Evolutionary conservation across 2,329 filamentous ascomycete species (phyloP).

Genomic region (Talaromyces sp.): DNA sequence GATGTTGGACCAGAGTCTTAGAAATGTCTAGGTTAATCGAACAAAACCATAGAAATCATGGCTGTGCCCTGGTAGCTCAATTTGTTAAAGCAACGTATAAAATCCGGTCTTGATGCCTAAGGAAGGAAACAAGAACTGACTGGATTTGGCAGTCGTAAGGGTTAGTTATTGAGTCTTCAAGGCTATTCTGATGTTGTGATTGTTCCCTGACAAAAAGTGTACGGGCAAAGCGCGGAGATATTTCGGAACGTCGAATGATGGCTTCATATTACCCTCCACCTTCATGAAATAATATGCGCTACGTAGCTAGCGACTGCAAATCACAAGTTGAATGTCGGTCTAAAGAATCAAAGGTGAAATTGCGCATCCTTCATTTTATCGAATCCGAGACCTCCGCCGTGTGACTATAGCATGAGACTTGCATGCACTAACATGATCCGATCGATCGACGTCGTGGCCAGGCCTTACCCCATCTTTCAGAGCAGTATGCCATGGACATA

Average conservation of each 20-base stretch:
- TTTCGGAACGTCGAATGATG: slow-evolving; percentile 6
- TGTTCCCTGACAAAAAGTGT: neutral
- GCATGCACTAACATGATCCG: neutral
- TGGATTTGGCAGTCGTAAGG: neutral
- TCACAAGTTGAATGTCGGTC: neutral
- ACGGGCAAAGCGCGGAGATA: neutral
- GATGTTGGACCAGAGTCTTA: too few species aligned
- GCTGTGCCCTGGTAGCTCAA: neutral
- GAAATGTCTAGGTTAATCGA: too few species aligned
- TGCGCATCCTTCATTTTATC: neutral
- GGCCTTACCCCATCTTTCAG: neutral
- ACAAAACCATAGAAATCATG: too few species aligned
- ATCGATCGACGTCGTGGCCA: neutral
- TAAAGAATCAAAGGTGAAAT: too few species aligned
- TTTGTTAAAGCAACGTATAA: neutral
- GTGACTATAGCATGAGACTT: slow-evolving; percentile 3
- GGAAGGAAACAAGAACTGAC: neutral
- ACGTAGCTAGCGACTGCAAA: neutral
- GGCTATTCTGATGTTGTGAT: neutral
- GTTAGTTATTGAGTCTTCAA: too few species aligned
- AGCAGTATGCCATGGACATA: neutral
- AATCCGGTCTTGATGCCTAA: neutral
- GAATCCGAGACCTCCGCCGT: neutral
- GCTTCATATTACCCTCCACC: neutral
- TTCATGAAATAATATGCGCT: neutral